phyloP scores from a whole-genome alignment of 2,329 filamentous ascomycete genomes.

The Beauveria rudraprayagi region DNA sequence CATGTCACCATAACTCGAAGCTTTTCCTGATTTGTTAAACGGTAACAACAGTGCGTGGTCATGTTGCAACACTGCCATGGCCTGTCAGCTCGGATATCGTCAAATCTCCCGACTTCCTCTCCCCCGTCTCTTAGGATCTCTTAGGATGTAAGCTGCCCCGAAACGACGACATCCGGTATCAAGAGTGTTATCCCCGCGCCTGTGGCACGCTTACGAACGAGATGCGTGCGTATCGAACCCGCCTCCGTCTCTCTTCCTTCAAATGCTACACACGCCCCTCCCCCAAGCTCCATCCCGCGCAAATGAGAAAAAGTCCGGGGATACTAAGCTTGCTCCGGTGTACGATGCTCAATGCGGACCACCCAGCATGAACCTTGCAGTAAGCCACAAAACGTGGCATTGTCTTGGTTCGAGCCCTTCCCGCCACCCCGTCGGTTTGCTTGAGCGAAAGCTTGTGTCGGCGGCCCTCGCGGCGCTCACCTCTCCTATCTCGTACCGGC shows the following conservation, averaged over 20 bases:
- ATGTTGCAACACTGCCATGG: not conserved
- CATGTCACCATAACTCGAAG: not conserved
- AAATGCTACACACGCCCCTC: not conserved
- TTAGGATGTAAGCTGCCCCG: not conserved
- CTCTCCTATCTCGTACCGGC: no score
- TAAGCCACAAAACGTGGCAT: not conserved
- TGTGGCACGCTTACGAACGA: not conserved
- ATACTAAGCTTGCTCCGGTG: not conserved
- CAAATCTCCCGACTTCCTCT: not conserved
- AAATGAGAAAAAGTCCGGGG: not conserved
- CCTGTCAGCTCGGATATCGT: not conserved
- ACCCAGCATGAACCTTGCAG: not conserved
- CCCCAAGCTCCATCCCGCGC: not conserved
- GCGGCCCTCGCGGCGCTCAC: no score
- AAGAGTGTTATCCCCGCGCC: not conserved
- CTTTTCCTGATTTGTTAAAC: conserved; percentile 3
- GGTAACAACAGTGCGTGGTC: not conserved
- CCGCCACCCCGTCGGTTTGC: not conserved
- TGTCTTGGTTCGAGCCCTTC: not conserved
- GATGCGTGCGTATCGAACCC: not conserved
- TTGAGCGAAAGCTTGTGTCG: no score
- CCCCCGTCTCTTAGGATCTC: not conserved
- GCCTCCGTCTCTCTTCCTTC: no score
- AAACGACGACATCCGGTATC: not conserved
- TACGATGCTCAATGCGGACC: not conserved